A percentile compares a stretch with the other conserved stretches of the same genome.
Conservation (phyloP, 306 rosid genomes). For the Vigna angularis region DNA sequence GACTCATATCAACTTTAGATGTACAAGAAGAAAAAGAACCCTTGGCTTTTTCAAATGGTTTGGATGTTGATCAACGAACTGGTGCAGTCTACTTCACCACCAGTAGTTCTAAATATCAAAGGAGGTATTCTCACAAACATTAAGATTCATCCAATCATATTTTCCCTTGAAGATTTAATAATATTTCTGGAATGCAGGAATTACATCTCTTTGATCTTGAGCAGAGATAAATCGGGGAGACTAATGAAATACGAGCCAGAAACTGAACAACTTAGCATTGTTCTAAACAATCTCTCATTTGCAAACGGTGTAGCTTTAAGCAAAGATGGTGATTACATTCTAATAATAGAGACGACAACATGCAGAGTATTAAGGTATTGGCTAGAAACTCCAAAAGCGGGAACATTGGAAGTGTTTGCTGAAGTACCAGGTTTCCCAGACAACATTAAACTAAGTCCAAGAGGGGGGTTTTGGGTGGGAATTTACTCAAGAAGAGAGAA, state of each 20-base stretch:
- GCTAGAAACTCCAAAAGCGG: constrained; percentile 61
- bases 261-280: constrained; percentile 51
- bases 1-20: constrained; percentile 17
- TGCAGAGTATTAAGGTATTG: constrained; percentile 74
- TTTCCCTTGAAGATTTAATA: too few relatives aligned
- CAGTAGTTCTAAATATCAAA: constrained; percentile 63
- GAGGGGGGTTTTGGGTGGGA: constrained; percentile 91
- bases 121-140: constrained; percentile 50
- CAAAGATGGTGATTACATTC: constrained; percentile 58
- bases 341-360: constrained; percentile 63
- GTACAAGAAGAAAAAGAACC: neutral
- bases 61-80: constrained; percentile 64
- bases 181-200: constrained; percentile 54
- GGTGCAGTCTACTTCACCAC: constrained; percentile 68
- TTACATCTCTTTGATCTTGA: constrained; percentile 56
- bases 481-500: constrained; percentile 57
- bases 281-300: constrained; percentile 63
- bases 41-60: constrained; percentile 58
- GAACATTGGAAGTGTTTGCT: constrained; percentile 59
- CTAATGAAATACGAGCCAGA: constrained; percentile 74
- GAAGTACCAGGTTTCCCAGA: constrained; percentile 80
- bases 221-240: constrained; percentile 67
- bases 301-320: constrained; percentile 80
- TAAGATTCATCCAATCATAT: too few relatives aligned
- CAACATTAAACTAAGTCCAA: constrained; percentile 74